Evolutionary conservation across 331 rosid genomes (phyloP).

Genomic region (Erythrophleum ivorense): DNA sequence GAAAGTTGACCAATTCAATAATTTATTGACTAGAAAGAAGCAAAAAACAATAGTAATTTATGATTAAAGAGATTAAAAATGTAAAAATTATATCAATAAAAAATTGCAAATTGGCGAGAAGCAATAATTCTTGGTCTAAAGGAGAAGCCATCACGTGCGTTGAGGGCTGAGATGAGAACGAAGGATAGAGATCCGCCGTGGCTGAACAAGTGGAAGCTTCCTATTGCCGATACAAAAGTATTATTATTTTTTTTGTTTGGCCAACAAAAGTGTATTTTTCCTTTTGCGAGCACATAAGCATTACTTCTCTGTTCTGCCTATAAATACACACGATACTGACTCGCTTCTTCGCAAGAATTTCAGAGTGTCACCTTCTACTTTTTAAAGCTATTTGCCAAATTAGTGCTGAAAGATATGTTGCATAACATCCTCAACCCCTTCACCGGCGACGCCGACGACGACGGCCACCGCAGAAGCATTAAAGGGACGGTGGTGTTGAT

Average conservation of each 20-base stretch:
- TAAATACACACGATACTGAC: constrained; percentile 18
- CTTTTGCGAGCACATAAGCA: not conserved
- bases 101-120: not conserved
- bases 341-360: constrained; percentile 10
- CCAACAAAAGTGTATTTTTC: too few species aligned
- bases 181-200: not conserved
- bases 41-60: not conserved
- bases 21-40: not conserved
- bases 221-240: not conserved
- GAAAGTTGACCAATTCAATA: not conserved
- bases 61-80: not conserved
- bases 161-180: not conserved
- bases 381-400: too few species aligned
- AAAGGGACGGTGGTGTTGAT: constrained; percentile 49
- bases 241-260: too few species aligned
- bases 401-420: constrained; percentile 20
- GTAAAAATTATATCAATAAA: not conserved
- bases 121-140: not conserved
- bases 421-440: constrained; percentile 20
- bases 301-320: constrained; percentile 7
- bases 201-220: constrained; percentile 7
- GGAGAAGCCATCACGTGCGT: not conserved
- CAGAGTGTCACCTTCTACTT: not conserved
- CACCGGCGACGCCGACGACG: not conserved
- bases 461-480: not conserved